Evolutionary conservation across 108 stramenopile species (phyloP).

Genomic region (Stephanodiscus triporus): DNA sequence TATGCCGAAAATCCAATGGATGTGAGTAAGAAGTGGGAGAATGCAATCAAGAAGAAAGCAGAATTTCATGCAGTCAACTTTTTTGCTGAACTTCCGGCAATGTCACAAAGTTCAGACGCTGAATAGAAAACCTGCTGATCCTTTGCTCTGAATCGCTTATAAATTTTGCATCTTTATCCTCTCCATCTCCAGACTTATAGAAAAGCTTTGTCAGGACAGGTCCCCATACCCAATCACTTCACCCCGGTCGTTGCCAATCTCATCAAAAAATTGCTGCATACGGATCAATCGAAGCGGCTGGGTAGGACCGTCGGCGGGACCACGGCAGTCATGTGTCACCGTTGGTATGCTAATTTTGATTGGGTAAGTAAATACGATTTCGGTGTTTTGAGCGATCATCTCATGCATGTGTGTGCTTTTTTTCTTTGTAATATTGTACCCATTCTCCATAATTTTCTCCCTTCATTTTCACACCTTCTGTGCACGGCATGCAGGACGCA

Average conservation of each 20-base stretch:
- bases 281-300: constrained; percentile 72
- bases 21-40: constrained; percentile 8
- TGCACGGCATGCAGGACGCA: constrained; percentile 36
- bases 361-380: constrained; percentile 52
- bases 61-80: not conserved
- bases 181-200: constrained; percentile 35
- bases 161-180: not conserved
- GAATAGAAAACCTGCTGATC: not conserved
- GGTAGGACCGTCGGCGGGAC: constrained; percentile 82
- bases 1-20: constrained; percentile 62
- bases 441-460: not conserved
- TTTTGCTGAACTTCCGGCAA: not conserved
- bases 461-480: too few relatives aligned
- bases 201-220: constrained; percentile 49
- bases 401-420: not conserved
- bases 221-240: constrained; percentile 46
- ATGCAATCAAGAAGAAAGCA: not conserved
- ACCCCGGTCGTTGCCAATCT: constrained; percentile 56
- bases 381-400: not conserved
- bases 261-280: constrained; percentile 74
- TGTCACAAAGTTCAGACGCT: not conserved
- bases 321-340: constrained; percentile 80
- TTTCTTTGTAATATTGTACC: not conserved
- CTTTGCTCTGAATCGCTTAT: constrained; percentile 1
- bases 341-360: constrained; percentile 78